Percentiles rank a stretch among this genome's conserved stretches.
These are phyloP conservation scores for Penicillium fimorum DNA, from an alignment of 495 filamentous ascomycete genomes.

Conservation along the genomic window DNA sequence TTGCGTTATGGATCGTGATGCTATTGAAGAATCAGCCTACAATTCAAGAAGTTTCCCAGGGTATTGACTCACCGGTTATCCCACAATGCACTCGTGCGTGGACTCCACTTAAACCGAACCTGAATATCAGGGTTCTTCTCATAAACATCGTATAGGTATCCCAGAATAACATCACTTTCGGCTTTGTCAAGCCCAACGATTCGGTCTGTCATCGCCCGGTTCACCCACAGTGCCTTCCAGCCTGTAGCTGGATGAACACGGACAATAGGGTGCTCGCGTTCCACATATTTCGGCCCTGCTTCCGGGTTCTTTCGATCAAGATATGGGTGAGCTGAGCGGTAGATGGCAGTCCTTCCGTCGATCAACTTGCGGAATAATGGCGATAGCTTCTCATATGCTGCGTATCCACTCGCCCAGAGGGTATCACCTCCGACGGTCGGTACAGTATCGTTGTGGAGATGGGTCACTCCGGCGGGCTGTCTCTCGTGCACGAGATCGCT, in stretches of 20 bases:
- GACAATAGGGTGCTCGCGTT: conserved; percentile 66
- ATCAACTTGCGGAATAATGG: conserved; percentile 68
- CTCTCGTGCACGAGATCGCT: conserved; percentile 68
- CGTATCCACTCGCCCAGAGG: conserved; percentile 68
- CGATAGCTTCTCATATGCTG: conserved; percentile 70
- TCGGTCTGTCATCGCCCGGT: conserved; percentile 61
- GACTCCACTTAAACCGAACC: conserved; percentile 64
- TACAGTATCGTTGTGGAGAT: conserved; percentile 65
- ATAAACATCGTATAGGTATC: conserved; percentile 63
- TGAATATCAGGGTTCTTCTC: conserved; percentile 68
- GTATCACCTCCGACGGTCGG: conserved; percentile 67
- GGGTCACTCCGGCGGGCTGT: conserved; percentile 69
- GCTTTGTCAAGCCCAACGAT: conserved; percentile 65
- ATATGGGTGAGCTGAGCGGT: conserved; percentile 64
- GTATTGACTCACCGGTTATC: conserved; percentile 55
- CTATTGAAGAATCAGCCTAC: conserved; percentile 57
- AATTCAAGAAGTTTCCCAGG: conserved; percentile 52
- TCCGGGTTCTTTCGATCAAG: conserved; percentile 61
- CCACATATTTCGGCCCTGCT: conserved; percentile 60
- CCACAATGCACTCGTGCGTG: conserved; percentile 60
- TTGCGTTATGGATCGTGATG: conserved; percentile 66
- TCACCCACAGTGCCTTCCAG: conserved; percentile 71
- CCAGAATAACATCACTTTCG: conserved; percentile 66
- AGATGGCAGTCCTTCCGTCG: conserved; percentile 65
- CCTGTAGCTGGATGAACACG: conserved; percentile 69